These are phyloP conservation scores for Quillaja saponaria DNA, from an alignment of 306 rosid genomes.

Conservation along the genomic window DNA sequence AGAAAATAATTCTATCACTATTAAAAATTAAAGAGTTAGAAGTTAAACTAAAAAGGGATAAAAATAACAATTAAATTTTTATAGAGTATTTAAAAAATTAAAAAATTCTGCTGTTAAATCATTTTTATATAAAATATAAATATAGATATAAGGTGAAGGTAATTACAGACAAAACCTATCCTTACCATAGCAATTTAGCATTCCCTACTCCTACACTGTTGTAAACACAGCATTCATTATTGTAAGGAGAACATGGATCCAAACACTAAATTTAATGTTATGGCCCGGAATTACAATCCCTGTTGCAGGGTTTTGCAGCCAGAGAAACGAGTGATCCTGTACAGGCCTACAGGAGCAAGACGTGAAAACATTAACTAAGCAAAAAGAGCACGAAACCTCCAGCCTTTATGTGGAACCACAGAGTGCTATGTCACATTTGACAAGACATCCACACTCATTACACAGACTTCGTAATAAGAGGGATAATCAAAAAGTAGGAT, in stretches of 20 bases:
- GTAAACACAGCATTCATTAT: background rate
- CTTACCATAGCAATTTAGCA: background rate
- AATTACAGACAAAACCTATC: background rate
- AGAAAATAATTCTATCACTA: too few species aligned
- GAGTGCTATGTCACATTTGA: conserved; percentile 8
- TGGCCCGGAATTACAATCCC: conserved; percentile 27
- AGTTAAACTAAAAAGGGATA: too few species aligned
- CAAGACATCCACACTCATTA: too few species aligned
- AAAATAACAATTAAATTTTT: too few species aligned
- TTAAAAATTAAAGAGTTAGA: too few species aligned
- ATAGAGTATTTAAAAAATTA: too few species aligned
- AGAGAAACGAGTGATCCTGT: background rate
- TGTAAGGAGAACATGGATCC: conserved; percentile 15
- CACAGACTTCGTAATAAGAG: too few species aligned
- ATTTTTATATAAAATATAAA: too few species aligned
- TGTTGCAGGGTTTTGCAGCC: conserved; percentile 13
- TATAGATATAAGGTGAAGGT: too few species aligned
- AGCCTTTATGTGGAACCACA: conserved; percentile 10
- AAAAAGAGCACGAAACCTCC: background rate
- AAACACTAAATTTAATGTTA: conserved; percentile 22
- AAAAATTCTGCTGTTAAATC: too few species aligned
- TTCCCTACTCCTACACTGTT: too few species aligned
- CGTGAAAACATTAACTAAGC: conserved; percentile 22
- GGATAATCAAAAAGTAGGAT: too few species aligned
- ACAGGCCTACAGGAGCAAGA: conserved; percentile 22